phyloP scores from a whole-genome alignment of 768 basidiomycete species.

The Tricholoma hemisulphureum region DNA sequence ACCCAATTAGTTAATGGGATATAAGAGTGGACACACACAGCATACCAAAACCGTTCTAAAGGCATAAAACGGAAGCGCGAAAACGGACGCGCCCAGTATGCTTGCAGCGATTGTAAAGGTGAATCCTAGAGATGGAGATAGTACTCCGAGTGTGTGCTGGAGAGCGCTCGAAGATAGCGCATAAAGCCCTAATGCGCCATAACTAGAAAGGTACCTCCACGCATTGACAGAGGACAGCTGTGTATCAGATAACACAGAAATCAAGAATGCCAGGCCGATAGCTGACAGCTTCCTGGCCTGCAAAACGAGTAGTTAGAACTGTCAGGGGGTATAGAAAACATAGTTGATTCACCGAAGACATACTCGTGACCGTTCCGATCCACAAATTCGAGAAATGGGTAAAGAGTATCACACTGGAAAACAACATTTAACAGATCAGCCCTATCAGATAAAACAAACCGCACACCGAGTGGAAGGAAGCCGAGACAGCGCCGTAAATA shows the following conservation, averaged over 20 bases:
- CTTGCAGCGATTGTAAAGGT: slow-evolving; percentile 55
- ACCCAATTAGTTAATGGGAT: not conserved
- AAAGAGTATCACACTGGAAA: slow-evolving; percentile 62
- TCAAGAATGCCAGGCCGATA: slow-evolving; percentile 45
- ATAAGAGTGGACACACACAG: not conserved
- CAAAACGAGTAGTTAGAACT: slow-evolving; percentile 1
- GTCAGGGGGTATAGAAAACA: not conserved
- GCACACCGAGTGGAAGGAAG: slow-evolving; percentile 65
- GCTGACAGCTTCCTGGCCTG: slow-evolving; percentile 53
- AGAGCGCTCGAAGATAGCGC: slow-evolving; percentile 58
- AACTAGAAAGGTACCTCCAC: slow-evolving; percentile 55
- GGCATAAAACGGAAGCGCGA: slow-evolving; percentile 63
- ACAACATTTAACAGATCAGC: slow-evolving; percentile 4
- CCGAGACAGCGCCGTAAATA: slow-evolving; percentile 68
- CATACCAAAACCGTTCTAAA: slow-evolving; percentile 60
- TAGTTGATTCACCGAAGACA: slow-evolving; percentile 46
- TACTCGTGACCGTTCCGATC: slow-evolving; percentile 52
- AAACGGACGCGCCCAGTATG: slow-evolving; percentile 59
- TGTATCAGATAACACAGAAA: slow-evolving; percentile 61
- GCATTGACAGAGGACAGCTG: slow-evolving; percentile 38
- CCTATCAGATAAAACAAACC: not conserved
- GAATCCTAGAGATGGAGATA: slow-evolving; percentile 57
- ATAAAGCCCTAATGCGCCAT: slow-evolving; percentile 62
- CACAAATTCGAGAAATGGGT: slow-evolving; percentile 69
- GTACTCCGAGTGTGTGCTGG: slow-evolving; percentile 58